A percentile compares a stretch with the other conserved stretches of the same genome.
These are phyloP conservation scores for Urostyla sp. DNA, from an alignment of 73 alveolate genomes.

Conservation along the genomic window DNA sequence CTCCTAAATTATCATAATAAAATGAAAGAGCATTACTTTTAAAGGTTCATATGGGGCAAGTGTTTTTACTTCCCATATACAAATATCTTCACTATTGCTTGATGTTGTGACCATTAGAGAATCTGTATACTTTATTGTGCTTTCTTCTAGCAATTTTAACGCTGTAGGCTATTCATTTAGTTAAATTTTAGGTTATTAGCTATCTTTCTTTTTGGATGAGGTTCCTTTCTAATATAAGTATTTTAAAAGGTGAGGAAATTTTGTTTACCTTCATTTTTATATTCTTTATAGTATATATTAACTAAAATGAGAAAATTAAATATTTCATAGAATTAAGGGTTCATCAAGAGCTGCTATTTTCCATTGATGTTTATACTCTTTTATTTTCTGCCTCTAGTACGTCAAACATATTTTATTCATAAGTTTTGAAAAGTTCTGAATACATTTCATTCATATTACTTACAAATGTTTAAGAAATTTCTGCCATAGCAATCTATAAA, in stretches of 20 bases:
- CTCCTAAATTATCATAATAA: background rate
- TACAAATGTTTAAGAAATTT: constrained; percentile 17
- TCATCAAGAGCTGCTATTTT: constrained; percentile 2
- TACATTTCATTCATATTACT: background rate
- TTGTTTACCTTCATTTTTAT: too few species aligned
- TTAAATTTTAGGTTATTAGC: background rate
- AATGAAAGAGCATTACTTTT: background rate
- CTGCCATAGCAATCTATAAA: constrained; percentile 1
- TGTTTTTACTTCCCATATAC: constrained; percentile 45
- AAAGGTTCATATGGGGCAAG: constrained; percentile 59
- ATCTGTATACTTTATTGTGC: constrained; percentile 24
- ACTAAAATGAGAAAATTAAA: too few species aligned
- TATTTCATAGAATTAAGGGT: background rate
- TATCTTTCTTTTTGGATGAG: too few species aligned
- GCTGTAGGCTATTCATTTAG: too few species aligned
- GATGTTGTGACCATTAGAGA: constrained; percentile 35
- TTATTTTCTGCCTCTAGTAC: constrained; percentile 38
- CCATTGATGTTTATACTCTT: background rate
- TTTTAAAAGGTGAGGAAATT: too few species aligned
- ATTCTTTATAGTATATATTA: background rate
- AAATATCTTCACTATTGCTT: constrained; percentile 4
- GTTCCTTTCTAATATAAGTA: too few species aligned
- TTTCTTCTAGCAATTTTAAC: background rate
- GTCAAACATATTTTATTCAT: constrained; percentile 2
- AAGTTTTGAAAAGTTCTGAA: background rate